Percentiles rank a stretch among this genome's conserved stretches.
phyloP scores from a whole-genome alignment of 495 filamentous ascomycete species.

The Penicillium samsonianum region DNA sequence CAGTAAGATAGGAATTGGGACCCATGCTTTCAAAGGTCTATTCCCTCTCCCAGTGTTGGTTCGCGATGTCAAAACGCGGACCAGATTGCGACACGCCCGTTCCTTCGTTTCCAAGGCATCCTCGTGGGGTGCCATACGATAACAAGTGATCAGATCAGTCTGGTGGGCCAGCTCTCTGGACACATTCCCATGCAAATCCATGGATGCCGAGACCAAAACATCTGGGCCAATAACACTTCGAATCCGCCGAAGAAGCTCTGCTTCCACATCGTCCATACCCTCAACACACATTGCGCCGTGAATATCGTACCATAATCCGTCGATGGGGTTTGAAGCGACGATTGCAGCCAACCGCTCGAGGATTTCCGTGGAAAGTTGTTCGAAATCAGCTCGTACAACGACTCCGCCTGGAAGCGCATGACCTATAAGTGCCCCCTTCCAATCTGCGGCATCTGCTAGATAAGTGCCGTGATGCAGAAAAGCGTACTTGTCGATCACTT shows the following conservation, averaged over 20 bases:
- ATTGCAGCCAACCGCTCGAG: constrained; percentile 43
- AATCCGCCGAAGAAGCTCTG: constrained; percentile 52
- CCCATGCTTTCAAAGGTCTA: constrained; percentile 57
- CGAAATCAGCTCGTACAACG: constrained; percentile 50
- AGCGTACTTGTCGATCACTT: constrained; percentile 49
- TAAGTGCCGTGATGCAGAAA: constrained; percentile 45
- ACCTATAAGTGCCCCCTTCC: constrained; percentile 55
- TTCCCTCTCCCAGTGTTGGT: not conserved
- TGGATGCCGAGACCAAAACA: constrained; percentile 55
- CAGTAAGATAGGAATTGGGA: constrained; percentile 54
- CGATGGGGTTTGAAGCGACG: constrained; percentile 27
- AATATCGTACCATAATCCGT: constrained; percentile 61
- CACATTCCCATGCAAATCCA: constrained; percentile 62
- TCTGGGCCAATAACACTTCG: constrained; percentile 48
- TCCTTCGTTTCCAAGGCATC: constrained; percentile 55
- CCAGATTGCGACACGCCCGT: constrained; percentile 54
- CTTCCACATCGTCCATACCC: constrained; percentile 51
- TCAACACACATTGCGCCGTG: constrained; percentile 62
- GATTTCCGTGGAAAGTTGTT: constrained; percentile 51
- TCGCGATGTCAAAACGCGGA: constrained; percentile 36
- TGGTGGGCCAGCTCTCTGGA: constrained; percentile 52
- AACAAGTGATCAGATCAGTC: constrained; percentile 57
- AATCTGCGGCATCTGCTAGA: constrained; percentile 46
- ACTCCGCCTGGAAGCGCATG: constrained; percentile 57
- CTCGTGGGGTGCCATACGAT: constrained; percentile 57